Conservation (phyloP, 768 basidiomycete species). For the Tylopilus plumbeoviolaceoides region DNA sequence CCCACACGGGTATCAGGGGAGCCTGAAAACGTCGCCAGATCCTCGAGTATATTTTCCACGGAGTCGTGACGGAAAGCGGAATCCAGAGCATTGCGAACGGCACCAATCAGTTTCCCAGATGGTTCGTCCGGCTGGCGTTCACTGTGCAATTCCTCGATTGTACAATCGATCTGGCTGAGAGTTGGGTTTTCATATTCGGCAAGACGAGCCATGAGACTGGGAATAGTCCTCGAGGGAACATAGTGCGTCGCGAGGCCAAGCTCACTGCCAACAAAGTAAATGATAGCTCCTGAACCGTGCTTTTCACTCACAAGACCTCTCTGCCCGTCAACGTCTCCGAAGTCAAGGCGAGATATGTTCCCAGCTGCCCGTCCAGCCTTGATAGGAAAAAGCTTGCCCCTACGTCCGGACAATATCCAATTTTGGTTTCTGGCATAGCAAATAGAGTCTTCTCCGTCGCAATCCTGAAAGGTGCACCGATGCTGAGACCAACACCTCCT, state of each 20-base stretch:
- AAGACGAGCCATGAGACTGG: conserved; percentile 66
- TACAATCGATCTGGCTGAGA: conserved; percentile 54
- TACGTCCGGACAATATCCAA: conserved; percentile 89
- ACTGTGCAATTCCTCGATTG: conserved; percentile 58
- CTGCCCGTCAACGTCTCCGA: conserved; percentile 68
- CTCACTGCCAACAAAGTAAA: conserved; percentile 48
- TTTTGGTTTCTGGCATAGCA: conserved; percentile 96
- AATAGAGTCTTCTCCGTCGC: conserved; percentile 90
- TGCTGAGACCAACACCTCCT: conserved; percentile 86
- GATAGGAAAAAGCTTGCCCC: conserved; percentile 89
- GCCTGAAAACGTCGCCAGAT: conserved; percentile 42
- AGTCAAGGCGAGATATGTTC: conserved; percentile 92
- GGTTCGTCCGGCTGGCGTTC: conserved; percentile 60
- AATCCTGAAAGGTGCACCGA: conserved; percentile 83
- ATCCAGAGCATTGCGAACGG: conserved; percentile 75
- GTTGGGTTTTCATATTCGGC: conserved; percentile 37
- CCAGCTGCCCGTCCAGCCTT: conserved; percentile 84
- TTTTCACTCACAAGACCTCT: conserved; percentile 72
- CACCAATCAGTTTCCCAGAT: conserved; percentile 50
- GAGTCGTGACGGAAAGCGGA: conserved; percentile 64
- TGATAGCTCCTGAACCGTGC: conserved; percentile 5
- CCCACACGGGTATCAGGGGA: conserved; percentile 44
- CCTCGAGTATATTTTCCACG: conserved; percentile 67
- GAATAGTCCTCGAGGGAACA: conserved; percentile 72
- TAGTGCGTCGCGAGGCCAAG: conserved; percentile 94